Evolutionary conservation across 1,139 yeast species (phyloP).

Genomic region (Debaryomycetaceae sp.): DNA sequence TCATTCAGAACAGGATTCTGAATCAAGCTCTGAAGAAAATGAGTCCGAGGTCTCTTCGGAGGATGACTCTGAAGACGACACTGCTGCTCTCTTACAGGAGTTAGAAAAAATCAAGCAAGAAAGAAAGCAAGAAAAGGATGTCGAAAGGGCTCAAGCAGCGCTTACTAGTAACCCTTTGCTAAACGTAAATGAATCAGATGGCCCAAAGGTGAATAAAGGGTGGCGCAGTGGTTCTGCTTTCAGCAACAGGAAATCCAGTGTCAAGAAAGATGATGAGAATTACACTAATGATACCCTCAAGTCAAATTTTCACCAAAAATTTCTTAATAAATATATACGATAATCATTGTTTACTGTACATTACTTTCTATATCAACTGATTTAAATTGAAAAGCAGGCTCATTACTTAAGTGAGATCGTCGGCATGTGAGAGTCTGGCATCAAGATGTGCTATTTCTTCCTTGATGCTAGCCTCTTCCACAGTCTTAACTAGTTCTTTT

Average conservation of each 20-base stretch:
- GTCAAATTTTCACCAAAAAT: slow-evolving; percentile 69
- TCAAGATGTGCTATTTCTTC: slow-evolving; percentile 64
- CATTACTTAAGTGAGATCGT: slow-evolving; percentile 27
- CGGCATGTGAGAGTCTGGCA: slow-evolving; percentile 40
- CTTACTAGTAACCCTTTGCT: slow-evolving; percentile 44
- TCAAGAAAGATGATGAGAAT: slow-evolving; percentile 12
- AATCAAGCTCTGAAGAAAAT: neutral
- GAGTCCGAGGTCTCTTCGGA: slow-evolving; percentile 7
- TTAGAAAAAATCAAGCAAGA: slow-evolving; percentile 49
- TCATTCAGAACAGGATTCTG: neutral
- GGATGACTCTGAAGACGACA: slow-evolving; percentile 25
- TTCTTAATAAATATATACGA: slow-evolving; percentile 62
- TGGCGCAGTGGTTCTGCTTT: slow-evolving; percentile 58
- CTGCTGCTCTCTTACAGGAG: slow-evolving; percentile 47
- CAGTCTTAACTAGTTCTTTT: slow-evolving; percentile 90
- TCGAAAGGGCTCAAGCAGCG: slow-evolving; percentile 17
- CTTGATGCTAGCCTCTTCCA: slow-evolving; percentile 87
- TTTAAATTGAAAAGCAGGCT: neutral
- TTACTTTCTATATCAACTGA: neutral
- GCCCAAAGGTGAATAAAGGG: slow-evolving; percentile 27
- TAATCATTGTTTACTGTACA: slow-evolving; percentile 16
- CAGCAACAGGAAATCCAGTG: slow-evolving; percentile 28
- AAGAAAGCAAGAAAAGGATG: slow-evolving; percentile 31
- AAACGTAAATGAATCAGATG: slow-evolving; percentile 8
- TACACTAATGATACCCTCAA: slow-evolving; percentile 65